Conservation (phyloP, 768 basidiomycete genomes). For the Russula compacta region DNA sequence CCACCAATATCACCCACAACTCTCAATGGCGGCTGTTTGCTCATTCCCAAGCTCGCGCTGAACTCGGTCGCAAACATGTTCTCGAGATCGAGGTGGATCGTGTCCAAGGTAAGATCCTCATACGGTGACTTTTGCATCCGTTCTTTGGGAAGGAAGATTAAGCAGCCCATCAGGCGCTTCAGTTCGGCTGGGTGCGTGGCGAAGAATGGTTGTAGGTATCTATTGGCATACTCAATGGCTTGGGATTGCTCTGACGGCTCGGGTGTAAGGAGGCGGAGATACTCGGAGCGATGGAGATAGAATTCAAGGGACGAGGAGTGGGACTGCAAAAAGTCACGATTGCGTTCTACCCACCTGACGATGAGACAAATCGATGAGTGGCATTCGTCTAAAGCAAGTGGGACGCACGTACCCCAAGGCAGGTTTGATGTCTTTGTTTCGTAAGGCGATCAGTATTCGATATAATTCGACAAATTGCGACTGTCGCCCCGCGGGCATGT, state of each 20-base stretch:
- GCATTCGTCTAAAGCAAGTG: neutral
- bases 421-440: slow-evolving; percentile 55
- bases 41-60: slow-evolving; percentile 80
- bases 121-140: slow-evolving; percentile 66
- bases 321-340: slow-evolving; percentile 54
- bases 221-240: slow-evolving; percentile 70
- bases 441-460: slow-evolving; percentile 58
- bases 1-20: slow-evolving; percentile 92
- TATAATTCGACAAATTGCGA: slow-evolving; percentile 62
- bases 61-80: slow-evolving; percentile 84
- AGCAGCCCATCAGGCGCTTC: slow-evolving; percentile 57
- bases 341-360: slow-evolving; percentile 68
- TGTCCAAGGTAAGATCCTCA: slow-evolving; percentile 60
- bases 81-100: slow-evolving; percentile 68
- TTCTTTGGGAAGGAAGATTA: slow-evolving; percentile 60
- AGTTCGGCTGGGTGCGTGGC: slow-evolving; percentile 54
- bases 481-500: slow-evolving; percentile 42
- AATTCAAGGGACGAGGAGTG: slow-evolving; percentile 83
- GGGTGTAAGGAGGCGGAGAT: slow-evolving; percentile 61
- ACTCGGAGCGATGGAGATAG: slow-evolving; percentile 83
- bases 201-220: slow-evolving; percentile 55
- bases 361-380: neutral
- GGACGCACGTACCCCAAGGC: slow-evolving; percentile 60
- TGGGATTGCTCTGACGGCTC: slow-evolving; percentile 46
- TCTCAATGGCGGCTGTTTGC: slow-evolving; percentile 76